Conservation (phyloP, 768 basidiomycete genomes). For the Russula lepida region DNA sequence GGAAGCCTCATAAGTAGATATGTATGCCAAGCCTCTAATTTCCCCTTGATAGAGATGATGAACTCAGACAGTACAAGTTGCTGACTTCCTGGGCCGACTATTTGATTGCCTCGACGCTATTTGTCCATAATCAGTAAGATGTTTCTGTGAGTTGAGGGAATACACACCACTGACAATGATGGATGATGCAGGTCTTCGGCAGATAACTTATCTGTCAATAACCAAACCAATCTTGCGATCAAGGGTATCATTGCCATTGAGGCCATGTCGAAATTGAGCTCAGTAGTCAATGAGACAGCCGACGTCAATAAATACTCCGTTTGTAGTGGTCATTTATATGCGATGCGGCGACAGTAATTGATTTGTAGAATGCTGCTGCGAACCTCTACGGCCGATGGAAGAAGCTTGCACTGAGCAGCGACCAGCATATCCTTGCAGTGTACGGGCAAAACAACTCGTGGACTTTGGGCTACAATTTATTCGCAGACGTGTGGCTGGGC, state of each 20-base stretch:
- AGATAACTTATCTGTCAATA: conserved; percentile 27
- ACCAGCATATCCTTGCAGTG: conserved; percentile 4
- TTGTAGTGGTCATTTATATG: conserved; percentile 2
- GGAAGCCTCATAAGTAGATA: conserved; percentile 22
- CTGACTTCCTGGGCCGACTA: conserved; percentile 29
- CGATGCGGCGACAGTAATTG: background rate
- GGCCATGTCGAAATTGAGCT: conserved; percentile 51
- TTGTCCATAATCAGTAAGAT: conserved; percentile 43
- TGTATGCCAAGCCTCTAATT: conserved; percentile 4
- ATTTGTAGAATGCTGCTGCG: background rate
- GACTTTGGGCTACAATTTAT: conserved; percentile 58
- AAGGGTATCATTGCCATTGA: conserved; percentile 63
- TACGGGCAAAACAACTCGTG: conserved; percentile 31
- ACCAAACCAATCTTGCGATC: conserved; percentile 63
- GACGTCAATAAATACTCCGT: conserved; percentile 25
- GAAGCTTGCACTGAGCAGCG: background rate
- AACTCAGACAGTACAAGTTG: conserved; percentile 22
- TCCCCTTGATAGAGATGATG: background rate
- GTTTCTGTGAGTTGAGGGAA: conserved; percentile 42
- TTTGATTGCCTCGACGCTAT: conserved; percentile 32
- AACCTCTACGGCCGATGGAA: conserved; percentile 9
- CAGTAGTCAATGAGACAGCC: conserved; percentile 19
- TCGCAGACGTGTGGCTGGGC: conserved; percentile 48
- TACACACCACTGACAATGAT: conserved; percentile 20
- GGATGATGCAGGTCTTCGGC: conserved; percentile 10